phyloP scores from a whole-genome alignment of 306 rosid genomes.

The Sindora glabra region DNA sequence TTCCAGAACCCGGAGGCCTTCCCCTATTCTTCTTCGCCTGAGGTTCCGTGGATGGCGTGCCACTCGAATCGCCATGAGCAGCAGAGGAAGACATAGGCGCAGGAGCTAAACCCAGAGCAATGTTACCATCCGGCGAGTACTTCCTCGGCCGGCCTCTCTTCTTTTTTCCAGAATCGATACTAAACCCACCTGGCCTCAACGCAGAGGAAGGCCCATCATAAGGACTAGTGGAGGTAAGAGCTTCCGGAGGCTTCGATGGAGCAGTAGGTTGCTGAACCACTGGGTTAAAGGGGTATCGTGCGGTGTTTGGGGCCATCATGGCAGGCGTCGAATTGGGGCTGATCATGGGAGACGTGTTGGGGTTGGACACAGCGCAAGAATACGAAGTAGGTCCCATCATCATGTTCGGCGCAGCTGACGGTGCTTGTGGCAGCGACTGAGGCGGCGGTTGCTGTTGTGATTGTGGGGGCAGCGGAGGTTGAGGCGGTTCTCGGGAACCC shows the following conservation, averaged over 20 bases:
- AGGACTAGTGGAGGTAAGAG: slow-evolving; percentile 22
- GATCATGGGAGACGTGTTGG: slow-evolving; percentile 28
- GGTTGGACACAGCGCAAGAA: slow-evolving; percentile 21
- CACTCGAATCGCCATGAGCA: slow-evolving; percentile 44
- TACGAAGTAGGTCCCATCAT: slow-evolving; percentile 46
- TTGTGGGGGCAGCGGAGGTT: slow-evolving; percentile 11
- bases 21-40: slow-evolving; percentile 61
- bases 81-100: slow-evolving; percentile 38
- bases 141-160: slow-evolving; percentile 93
- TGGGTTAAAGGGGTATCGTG: slow-evolving; percentile 62
- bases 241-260: slow-evolving; percentile 35
- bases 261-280: slow-evolving; percentile 19
- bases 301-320: slow-evolving; percentile 38
- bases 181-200: slow-evolving; percentile 35
- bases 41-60: slow-evolving; percentile 50
- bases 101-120: slow-evolving; percentile 55
- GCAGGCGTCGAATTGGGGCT: slow-evolving; percentile 40
- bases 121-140: slow-evolving; percentile 64
- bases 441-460: neutral
- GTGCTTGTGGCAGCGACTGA: neutral
- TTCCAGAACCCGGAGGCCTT: slow-evolving; percentile 73
- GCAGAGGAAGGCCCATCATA: slow-evolving; percentile 55
- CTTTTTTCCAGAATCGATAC: slow-evolving; percentile 49
- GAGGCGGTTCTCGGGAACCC: slow-evolving; percentile 64
- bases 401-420: slow-evolving; percentile 29